A percentile compares a stretch with the other conserved stretches of the same genome.
These are phyloP conservation scores for Dictyostelium citrinum DNA, from an alignment of 78 protist species.

Conservation along the genomic window DNA sequence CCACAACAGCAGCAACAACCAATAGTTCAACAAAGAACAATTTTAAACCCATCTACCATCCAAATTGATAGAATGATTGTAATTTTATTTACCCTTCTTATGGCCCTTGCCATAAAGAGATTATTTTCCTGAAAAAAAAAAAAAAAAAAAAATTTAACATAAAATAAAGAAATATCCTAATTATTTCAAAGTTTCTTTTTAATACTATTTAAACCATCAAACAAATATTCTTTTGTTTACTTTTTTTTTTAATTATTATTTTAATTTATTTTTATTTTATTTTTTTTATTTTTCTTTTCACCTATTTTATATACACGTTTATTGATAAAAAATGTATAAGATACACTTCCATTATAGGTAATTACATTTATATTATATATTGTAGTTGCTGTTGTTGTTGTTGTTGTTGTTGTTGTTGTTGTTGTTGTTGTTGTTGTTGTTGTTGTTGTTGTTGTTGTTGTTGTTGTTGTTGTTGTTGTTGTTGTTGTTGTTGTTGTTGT, in stretches of 20 bases:
- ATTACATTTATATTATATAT: background rate
- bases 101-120: background rate
- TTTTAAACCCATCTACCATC: constrained; percentile 28
- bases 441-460: no score
- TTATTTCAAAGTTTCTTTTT: background rate
- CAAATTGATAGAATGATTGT: constrained; percentile 36
- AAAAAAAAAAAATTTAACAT: background rate
- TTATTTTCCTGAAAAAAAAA: constrained; percentile 9
- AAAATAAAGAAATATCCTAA: background rate
- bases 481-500: no score
- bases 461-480: no score
- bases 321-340: background rate
- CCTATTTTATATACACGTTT: background rate
- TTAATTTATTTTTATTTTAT: background rate
- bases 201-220: background rate
- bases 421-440: no score
- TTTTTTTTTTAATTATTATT: background rate
- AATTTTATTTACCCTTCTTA: background rate
- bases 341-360: background rate
- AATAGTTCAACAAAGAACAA: background rate
- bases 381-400: no score
- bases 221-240: background rate
- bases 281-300: no score
- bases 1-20: background rate
- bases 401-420: no score